phyloP scores from a whole-genome alignment of 2,329 filamentous ascomycete genomes.

The Hymenoscyphus occultus region DNA sequence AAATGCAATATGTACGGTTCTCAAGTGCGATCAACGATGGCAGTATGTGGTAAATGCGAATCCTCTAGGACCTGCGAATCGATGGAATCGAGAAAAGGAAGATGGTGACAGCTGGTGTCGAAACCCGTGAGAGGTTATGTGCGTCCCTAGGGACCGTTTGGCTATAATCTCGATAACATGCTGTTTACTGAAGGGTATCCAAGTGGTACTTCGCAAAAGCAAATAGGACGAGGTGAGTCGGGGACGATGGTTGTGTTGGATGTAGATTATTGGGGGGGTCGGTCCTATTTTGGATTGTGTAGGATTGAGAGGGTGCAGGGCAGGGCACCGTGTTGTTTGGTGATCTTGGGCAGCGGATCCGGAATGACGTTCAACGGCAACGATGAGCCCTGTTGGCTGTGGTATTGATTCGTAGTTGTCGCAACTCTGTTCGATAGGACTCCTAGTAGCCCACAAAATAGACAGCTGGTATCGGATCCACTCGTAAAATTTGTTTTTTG shows the following conservation, averaged over 20 bases:
- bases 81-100: background rate
- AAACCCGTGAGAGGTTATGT: constrained; percentile 26
- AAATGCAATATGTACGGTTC: background rate
- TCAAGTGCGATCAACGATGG: background rate
- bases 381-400: background rate
- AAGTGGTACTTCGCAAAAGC: constrained; percentile 23
- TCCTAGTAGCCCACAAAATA: no score
- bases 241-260: background rate
- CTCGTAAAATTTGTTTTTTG: background rate
- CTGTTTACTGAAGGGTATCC: constrained; percentile 26
- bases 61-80: background rate
- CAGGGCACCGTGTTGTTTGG: constrained; percentile 2
- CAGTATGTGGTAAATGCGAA: background rate
- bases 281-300: background rate
- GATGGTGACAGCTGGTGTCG: constrained; percentile 13
- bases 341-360: constrained; percentile 5
- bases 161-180: constrained; percentile 40
- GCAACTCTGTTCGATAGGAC: background rate
- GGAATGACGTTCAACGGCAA: constrained; percentile 8
- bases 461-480: background rate
- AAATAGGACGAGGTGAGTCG: constrained; percentile 15
- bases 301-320: background rate
- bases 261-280: constrained; percentile 2
- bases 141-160: constrained; percentile 47
- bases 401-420: background rate